Percentiles rank a stretch among this genome's conserved stretches.
These are phyloP conservation scores for Candida sakaeoensis DNA, from an alignment of 805 yeast species.

Conservation along the genomic window DNA sequence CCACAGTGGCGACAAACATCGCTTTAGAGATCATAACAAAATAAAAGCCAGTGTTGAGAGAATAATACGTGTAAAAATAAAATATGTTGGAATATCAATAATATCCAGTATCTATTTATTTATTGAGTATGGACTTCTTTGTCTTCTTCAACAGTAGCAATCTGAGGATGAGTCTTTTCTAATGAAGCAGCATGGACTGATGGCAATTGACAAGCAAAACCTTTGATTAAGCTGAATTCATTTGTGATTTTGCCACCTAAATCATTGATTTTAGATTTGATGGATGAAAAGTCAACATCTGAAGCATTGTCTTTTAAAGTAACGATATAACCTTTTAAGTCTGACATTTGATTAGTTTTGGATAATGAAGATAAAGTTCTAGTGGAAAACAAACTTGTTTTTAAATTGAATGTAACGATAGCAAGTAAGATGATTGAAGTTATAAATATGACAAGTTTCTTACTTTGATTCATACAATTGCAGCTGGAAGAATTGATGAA, in stretches of 20 bases:
- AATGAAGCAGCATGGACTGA: conserved; percentile 46
- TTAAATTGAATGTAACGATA: conserved; percentile 2
- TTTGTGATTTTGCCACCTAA: conserved; percentile 61
- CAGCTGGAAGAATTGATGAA: too few species aligned
- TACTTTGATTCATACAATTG: conserved; percentile 6
- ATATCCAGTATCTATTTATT: too few species aligned
- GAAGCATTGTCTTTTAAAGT: conserved; percentile 45
- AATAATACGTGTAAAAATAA: too few species aligned
- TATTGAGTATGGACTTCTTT: conserved; percentile 45
- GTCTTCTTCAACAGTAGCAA: conserved; percentile 65
- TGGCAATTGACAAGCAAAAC: conserved; percentile 61
- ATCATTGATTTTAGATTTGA: conserved; percentile 47
- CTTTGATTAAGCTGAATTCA: conserved; percentile 64
- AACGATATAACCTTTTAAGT: conserved; percentile 35
- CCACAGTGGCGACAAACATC: too few species aligned
- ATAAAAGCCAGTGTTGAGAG: neutral
- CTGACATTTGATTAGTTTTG: conserved; percentile 18
- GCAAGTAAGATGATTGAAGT: neutral
- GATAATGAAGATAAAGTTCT: neutral
- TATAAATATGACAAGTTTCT: neutral
- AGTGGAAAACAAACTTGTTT: neutral
- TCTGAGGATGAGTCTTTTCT: conserved; percentile 42
- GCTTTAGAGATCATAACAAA: too few species aligned
- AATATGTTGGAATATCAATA: too few species aligned
- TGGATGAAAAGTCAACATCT: conserved; percentile 32